A percentile compares a stretch with the other conserved stretches of the same genome.
phyloP scores from a whole-genome alignment of 768 basidiomycete species.

The Tephrocybe sp. region DNA sequence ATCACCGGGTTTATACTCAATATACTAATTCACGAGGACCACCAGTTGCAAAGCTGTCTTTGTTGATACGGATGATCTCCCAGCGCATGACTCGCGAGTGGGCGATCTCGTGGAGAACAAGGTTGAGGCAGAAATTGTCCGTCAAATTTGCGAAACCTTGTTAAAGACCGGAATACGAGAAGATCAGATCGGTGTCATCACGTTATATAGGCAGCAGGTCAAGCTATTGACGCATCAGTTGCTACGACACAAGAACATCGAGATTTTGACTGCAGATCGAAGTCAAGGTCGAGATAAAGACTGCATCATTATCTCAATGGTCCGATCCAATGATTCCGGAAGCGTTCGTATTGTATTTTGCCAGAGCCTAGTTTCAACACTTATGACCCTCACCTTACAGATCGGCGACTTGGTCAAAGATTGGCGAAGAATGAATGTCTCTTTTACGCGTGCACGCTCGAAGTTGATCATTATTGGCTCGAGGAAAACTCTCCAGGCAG shows the following conservation, averaged over 20 bases:
- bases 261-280: conserved; percentile 89
- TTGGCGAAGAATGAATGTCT: conserved; percentile 96
- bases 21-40: neutral
- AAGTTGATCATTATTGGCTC: conserved; percentile 95
- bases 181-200: conserved; percentile 83
- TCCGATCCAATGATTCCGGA: conserved; percentile 79
- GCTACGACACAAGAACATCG: conserved; percentile 54
- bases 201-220: conserved; percentile 93
- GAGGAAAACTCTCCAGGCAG: conserved; percentile 65
- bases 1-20: neutral
- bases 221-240: conserved; percentile 79
- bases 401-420: conserved; percentile 92
- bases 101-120: conserved; percentile 93
- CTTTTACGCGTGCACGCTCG: conserved; percentile 88
- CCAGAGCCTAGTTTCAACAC: neutral
- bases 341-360: conserved; percentile 48
- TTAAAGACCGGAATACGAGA: conserved; percentile 62
- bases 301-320: conserved; percentile 90
- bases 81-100: conserved; percentile 76
- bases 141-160: conserved; percentile 69
- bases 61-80: conserved; percentile 86
- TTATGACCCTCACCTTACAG: conserved; percentile 43
- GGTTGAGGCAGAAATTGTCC: conserved; percentile 69
- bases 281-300: conserved; percentile 97
- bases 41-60: conserved; percentile 84